A percentile compares a stretch with the other conserved stretches of the same genome.
Evolutionary conservation across 2,329 filamentous ascomycete species (phyloP).

Genomic region (Pestalotiopsis sp.): DNA sequence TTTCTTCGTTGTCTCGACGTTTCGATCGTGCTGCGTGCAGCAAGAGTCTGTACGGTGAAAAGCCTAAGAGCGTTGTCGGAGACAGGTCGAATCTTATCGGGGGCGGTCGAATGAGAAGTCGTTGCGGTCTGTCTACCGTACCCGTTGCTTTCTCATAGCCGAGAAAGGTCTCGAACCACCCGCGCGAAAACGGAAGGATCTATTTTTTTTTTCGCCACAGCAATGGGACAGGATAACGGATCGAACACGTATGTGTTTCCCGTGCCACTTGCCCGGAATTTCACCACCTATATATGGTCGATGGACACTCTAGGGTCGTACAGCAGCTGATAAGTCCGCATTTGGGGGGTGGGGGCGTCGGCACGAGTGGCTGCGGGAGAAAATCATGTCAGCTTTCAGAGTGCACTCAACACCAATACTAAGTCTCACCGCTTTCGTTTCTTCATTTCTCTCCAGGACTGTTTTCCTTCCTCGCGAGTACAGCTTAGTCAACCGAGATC

Average conservation of each 20-base stretch:
- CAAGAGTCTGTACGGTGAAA: too few species aligned
- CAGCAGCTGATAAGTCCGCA: background rate
- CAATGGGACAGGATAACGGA: background rate
- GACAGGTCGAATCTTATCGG: too few species aligned
- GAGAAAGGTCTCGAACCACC: background rate
- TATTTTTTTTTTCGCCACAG: background rate
- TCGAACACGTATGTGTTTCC: background rate
- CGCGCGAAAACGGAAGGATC: background rate
- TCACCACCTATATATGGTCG: background rate
- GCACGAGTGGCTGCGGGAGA: background rate
- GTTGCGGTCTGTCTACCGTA: too few species aligned
- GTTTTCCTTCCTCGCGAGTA: too few species aligned
- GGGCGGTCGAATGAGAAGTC: too few species aligned
- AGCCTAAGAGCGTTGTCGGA: too few species aligned
- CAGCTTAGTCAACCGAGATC: too few species aligned
- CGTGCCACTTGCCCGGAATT: background rate
- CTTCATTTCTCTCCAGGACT: too few species aligned
- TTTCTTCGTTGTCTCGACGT: too few species aligned
- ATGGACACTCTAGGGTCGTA: background rate
- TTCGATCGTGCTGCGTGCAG: too few species aligned
- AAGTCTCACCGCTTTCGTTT: too few species aligned
- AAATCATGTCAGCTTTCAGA: background rate
- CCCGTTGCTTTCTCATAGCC: background rate
- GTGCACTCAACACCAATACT: background rate
- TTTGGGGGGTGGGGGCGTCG: background rate